phyloP scores from a whole-genome alignment of 2,329 filamentous ascomycete species.

The Biscogniauxia mediterranea region DNA sequence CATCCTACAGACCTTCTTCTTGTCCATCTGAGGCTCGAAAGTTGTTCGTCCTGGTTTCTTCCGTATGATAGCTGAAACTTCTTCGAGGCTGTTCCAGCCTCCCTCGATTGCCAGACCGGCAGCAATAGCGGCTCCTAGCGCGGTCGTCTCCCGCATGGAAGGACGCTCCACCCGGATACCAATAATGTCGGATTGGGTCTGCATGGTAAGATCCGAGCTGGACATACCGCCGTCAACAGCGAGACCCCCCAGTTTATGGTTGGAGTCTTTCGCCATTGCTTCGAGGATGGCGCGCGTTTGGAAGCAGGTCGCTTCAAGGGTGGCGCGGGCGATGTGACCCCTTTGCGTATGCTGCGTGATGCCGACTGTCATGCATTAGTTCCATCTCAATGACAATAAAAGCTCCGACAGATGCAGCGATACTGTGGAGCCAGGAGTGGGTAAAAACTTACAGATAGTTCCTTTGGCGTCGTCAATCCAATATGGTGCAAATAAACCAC shows the following conservation, averaged over 20 bases:
- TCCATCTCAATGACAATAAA: background rate
- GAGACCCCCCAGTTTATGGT: conserved; percentile 69
- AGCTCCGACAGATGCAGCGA: background rate
- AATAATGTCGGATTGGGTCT: conserved; percentile 83
- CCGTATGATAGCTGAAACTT: conserved; percentile 63
- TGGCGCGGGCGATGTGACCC: conserved; percentile 85
- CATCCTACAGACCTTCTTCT: conserved; percentile 40
- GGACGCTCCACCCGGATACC: conserved; percentile 80
- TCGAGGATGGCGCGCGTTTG: conserved; percentile 90
- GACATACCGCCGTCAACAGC: conserved; percentile 89
- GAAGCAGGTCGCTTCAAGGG: conserved; percentile 87
- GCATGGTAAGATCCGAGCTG: conserved; percentile 87
- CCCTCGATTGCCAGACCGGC: conserved; percentile 75
- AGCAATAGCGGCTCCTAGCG: conserved; percentile 83
- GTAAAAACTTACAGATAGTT: conserved; percentile 64
- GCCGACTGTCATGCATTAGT: conserved; percentile 53
- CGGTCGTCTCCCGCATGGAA: conserved; percentile 86
- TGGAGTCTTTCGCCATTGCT: conserved; percentile 85
- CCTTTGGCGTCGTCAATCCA: conserved; percentile 94
- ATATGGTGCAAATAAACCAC: conserved; percentile 86
- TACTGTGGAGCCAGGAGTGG: background rate
- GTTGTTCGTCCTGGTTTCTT: conserved; percentile 67
- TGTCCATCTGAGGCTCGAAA: conserved; percentile 65
- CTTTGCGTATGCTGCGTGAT: conserved; percentile 82
- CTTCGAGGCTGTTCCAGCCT: conserved; percentile 73